Percentiles rank a stretch among this genome's conserved stretches.
These are phyloP conservation scores for Fusarium pseudoanthophilum DNA, from an alignment of 2,329 filamentous ascomycete genomes.

Conservation along the genomic window DNA sequence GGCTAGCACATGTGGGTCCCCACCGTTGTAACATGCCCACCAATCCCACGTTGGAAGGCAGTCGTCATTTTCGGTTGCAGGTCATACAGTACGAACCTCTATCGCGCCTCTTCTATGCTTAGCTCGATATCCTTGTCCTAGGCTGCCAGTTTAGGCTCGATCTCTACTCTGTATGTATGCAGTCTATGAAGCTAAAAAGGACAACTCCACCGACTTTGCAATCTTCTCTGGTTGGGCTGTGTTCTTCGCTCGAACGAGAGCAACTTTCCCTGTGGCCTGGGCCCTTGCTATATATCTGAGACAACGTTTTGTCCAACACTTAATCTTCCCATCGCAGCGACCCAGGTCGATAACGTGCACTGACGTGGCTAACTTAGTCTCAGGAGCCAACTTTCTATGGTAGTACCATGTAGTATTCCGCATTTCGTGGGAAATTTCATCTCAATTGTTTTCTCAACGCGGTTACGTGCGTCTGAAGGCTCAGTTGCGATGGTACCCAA, in stretches of 20 bases:
- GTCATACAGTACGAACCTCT: conserved; percentile 34
- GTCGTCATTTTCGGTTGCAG: conserved; percentile 32
- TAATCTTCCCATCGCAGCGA: background rate
- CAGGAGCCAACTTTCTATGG: background rate
- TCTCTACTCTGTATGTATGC: background rate
- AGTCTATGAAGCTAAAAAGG: background rate
- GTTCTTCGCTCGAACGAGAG: conserved; percentile 4
- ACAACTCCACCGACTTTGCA: background rate
- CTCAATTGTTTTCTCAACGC: background rate
- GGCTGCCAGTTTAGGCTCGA: conserved; percentile 10
- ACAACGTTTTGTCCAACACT: conserved; percentile 13
- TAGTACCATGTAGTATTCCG: background rate
- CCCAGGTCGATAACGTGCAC: background rate
- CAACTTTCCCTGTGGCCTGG: conserved; percentile 15
- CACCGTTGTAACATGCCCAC: conserved; percentile 26
- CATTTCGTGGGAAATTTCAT: background rate
- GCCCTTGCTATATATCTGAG: conserved; percentile 26
- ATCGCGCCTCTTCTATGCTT: conserved; percentile 25
- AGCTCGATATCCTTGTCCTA: conserved; percentile 26
- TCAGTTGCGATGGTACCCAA: background rate
- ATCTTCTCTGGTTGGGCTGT: background rate
- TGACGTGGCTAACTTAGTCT: background rate
- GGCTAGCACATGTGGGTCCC: conserved; percentile 32
- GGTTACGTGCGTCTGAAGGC: background rate
- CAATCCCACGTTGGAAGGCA: conserved; percentile 30